These are phyloP conservation scores for Chiua virens DNA, from an alignment of 768 basidiomycete genomes.

Conservation along the genomic window DNA sequence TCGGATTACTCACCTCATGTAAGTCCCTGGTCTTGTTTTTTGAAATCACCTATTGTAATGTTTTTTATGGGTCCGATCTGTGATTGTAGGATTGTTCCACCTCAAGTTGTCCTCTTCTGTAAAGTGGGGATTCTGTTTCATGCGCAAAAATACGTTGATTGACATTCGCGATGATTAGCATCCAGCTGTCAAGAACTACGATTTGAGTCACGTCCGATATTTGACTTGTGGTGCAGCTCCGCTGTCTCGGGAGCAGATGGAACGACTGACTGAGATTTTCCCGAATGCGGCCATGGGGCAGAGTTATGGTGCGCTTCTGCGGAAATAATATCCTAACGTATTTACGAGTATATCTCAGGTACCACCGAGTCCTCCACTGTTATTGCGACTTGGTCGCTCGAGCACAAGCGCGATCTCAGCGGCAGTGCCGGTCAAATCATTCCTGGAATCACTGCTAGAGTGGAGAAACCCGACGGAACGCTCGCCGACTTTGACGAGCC, in stretches of 20 bases:
- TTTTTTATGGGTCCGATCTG: no score
- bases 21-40: slow-evolving; percentile 9
- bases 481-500: slow-evolving; percentile 56
- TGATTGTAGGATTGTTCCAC: slow-evolving; percentile 41
- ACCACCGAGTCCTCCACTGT: slow-evolving; percentile 54
- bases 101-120: slow-evolving; percentile 48
- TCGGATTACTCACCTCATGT: slow-evolving; percentile 46
- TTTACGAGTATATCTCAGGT: slow-evolving; percentile 35
- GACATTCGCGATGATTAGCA: slow-evolving; percentile 25
- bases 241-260: slow-evolving; percentile 50
- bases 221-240: slow-evolving; percentile 57
- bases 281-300: slow-evolving; percentile 56
- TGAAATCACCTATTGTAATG: neutral
- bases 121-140: slow-evolving; percentile 36
- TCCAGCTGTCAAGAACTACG: slow-evolving; percentile 39
- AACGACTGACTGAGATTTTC: slow-evolving; percentile 43
- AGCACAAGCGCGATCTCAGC: no score
- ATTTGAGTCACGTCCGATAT: slow-evolving; percentile 38
- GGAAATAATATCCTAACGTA: neutral
- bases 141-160: neutral
- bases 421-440: slow-evolving; percentile 50
- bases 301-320: slow-evolving; percentile 30
- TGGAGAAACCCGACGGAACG: slow-evolving; percentile 58
- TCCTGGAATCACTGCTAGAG: slow-evolving; percentile 55
- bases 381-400: no score